Evolutionary conservation across 2,329 filamentous ascomycete species (phyloP).

Genomic region (Colletotrichum lindemuthianum): DNA sequence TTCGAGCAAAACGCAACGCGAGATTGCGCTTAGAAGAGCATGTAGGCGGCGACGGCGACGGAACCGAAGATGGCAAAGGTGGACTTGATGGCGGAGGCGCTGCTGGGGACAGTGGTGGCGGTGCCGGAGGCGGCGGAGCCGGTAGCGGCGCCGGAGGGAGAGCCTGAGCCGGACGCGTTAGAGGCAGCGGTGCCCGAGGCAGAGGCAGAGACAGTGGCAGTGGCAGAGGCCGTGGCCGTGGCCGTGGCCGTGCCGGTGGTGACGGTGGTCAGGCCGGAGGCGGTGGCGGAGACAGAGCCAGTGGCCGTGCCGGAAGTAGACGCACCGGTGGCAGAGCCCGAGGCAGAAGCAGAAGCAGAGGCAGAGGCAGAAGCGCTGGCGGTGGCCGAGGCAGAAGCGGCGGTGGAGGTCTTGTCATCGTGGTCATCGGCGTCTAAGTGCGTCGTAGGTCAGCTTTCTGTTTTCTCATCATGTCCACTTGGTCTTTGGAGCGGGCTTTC

Average conservation of each 20-base stretch:
- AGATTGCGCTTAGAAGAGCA: slow-evolving; percentile 31
- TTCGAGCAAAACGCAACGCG: slow-evolving; percentile 9
- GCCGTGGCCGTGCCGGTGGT: slow-evolving; percentile 27
- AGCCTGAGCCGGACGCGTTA: slow-evolving; percentile 23
- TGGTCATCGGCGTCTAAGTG: slow-evolving; percentile 14
- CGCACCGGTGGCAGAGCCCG: slow-evolving; percentile 24
- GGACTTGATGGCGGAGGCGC: slow-evolving; percentile 31
- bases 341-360: slow-evolving; percentile 13
- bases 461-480: neutral
- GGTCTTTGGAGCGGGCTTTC: neutral
- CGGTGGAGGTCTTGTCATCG: neutral
- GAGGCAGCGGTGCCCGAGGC: slow-evolving; percentile 23
- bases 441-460: neutral
- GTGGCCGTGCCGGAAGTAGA: slow-evolving; percentile 23
- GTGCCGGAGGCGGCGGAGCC: slow-evolving; percentile 27
- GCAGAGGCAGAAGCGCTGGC: slow-evolving; percentile 14
- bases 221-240: too few species aligned
- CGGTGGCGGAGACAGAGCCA: slow-evolving; percentile 17
- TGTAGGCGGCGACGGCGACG: slow-evolving; percentile 33
- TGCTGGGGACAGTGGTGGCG: slow-evolving; percentile 24
- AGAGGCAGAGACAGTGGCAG: neutral
- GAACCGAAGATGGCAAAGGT: slow-evolving; percentile 34
- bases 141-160: slow-evolving; percentile 24
- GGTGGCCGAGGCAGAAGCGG: slow-evolving; percentile 2
- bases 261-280: slow-evolving; percentile 30